A percentile compares a stretch with the other conserved stretches of the same genome.
These are phyloP conservation scores for Chimonanthus praecox DNA, from an alignment of 164 flowering plant species.

Conservation along the genomic window DNA sequence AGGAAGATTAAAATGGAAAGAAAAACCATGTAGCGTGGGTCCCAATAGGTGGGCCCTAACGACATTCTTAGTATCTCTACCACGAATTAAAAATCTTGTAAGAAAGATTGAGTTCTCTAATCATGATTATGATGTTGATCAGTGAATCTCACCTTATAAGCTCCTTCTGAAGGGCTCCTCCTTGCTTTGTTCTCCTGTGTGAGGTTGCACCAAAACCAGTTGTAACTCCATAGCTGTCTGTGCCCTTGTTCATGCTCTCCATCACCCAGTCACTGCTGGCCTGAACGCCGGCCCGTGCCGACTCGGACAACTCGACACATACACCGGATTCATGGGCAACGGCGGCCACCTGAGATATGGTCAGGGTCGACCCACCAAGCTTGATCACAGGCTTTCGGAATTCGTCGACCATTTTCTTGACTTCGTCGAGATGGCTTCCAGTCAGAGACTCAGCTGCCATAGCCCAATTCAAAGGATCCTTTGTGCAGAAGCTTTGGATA, in stretches of 20 bases:
- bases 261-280: slow-evolving; percentile 11
- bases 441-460: slow-evolving; percentile 41
- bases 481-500: not conserved
- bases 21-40: too few species aligned
- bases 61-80: not conserved
- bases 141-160: slow-evolving; percentile 1
- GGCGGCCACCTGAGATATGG: slow-evolving; percentile 57
- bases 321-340: slow-evolving; percentile 21
- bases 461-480: slow-evolving; percentile 42
- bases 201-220: slow-evolving; percentile 15
- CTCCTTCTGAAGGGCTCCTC: slow-evolving; percentile 12
- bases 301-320: slow-evolving; percentile 3
- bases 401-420: slow-evolving; percentile 60
- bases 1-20: too few species aligned
- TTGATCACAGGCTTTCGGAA: slow-evolving; percentile 37
- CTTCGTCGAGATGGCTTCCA: slow-evolving; percentile 62
- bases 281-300: not conserved
- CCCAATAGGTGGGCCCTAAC: not conserved
- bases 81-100: not conserved
- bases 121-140: not conserved
- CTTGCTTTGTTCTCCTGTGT: slow-evolving; percentile 11
- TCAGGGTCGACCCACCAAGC: slow-evolving; percentile 49
- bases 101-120: not conserved
- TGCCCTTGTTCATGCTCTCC: slow-evolving; percentile 8
- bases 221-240: slow-evolving; percentile 12